These are phyloP conservation scores for Cladophialophora carrionii DNA, from an alignment of 2,329 filamentous ascomycete genomes.

Conservation along the genomic window DNA sequence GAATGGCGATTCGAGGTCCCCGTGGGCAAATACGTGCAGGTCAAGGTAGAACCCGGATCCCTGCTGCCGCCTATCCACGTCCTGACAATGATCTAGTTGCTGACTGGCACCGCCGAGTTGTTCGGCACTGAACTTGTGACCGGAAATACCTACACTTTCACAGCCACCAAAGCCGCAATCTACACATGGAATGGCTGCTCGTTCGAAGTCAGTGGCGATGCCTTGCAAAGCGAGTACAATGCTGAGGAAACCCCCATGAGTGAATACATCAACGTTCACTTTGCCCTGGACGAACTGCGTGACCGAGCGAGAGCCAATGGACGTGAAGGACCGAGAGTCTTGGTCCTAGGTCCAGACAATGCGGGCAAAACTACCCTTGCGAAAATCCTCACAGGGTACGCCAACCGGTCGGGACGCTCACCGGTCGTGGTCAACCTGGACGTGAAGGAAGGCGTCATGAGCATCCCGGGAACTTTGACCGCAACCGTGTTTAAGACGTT, in stretches of 20 bases:
- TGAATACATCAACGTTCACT: constrained; percentile 82
- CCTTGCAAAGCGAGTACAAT: constrained; percentile 66
- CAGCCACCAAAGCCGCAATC: constrained; percentile 81
- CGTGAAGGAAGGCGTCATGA: constrained; percentile 76
- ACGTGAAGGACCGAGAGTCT: constrained; percentile 72
- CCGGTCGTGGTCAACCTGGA: constrained; percentile 85
- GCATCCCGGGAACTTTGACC: constrained; percentile 78
- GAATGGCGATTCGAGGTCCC: constrained; percentile 82
- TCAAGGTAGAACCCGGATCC: constrained; percentile 51
- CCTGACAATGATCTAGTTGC: constrained; percentile 54
- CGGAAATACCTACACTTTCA: constrained; percentile 78
- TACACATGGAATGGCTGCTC: constrained; percentile 91
- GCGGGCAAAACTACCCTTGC: constrained; percentile 82
- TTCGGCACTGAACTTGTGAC: constrained; percentile 92
- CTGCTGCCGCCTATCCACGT: background rate
- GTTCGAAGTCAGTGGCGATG: constrained; percentile 71
- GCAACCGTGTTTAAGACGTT: constrained; percentile 85
- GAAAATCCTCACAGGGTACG: constrained; percentile 78
- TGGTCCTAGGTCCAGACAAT: constrained; percentile 77
- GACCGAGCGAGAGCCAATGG: constrained; percentile 58
- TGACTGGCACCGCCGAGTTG: constrained; percentile 83
- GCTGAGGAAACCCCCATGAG: constrained; percentile 81
- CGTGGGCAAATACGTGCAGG: constrained; percentile 55
- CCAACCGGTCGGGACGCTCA: constrained; percentile 71
- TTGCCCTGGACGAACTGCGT: constrained; percentile 76